phyloP scores from a whole-genome alignment of 1,284 basidiomycete species.

The Cutaneotrichosporon sp. region DNA sequence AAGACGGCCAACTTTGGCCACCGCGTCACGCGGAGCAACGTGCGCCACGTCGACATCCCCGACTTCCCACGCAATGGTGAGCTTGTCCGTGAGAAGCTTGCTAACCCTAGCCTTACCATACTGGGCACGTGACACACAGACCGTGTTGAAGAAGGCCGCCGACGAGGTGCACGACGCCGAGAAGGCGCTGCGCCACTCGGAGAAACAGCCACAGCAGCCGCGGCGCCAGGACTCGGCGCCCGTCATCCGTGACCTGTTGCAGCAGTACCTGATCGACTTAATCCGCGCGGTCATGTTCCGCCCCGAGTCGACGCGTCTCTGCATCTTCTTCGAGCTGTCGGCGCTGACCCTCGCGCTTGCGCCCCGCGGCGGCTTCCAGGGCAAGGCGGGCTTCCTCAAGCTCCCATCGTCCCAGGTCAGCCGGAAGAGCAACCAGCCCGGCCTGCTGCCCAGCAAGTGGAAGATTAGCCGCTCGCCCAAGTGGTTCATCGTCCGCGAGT shows the following conservation, averaged over 20 bases:
- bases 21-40: constrained; percentile 55
- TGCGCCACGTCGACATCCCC: constrained; percentile 73
- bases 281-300: constrained; percentile 96
- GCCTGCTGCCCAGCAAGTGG: constrained; percentile 58
- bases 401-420: constrained; percentile 55
- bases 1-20: constrained; percentile 72
- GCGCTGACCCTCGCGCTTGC: constrained; percentile 83
- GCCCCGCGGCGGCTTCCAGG: constrained; percentile 71
- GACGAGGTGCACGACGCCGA: constrained; percentile 8
- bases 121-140: constrained; percentile 39
- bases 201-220: not conserved
- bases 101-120: constrained; percentile 70
- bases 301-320: constrained; percentile 86
- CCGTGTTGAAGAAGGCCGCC: constrained; percentile 59
- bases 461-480: constrained; percentile 69
- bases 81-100: not conserved
- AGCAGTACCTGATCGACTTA: constrained; percentile 85
- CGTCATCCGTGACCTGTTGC: constrained; percentile 73
- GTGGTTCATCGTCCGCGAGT: constrained; percentile 94
- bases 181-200: not conserved
- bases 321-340: constrained; percentile 93
- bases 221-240: constrained; percentile 2
- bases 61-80: constrained; percentile 75
- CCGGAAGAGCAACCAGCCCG: constrained; percentile 56
- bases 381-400: constrained; percentile 84